Conservation (phyloP, 2,329 filamentous ascomycete genomes). For the Pyricularia sp. region DNA sequence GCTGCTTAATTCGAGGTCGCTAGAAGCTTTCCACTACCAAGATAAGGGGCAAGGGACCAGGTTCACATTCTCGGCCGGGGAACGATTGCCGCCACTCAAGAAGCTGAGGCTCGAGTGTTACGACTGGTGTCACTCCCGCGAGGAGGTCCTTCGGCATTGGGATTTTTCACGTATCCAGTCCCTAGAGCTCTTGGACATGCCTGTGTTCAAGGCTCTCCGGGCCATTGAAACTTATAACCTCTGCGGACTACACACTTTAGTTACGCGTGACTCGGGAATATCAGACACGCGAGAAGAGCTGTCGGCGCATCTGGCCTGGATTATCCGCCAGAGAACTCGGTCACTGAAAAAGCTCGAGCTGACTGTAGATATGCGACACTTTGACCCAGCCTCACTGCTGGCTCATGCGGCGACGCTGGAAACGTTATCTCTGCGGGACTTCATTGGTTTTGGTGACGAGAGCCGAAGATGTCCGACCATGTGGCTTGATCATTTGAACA, state of each 20-base stretch:
- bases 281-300: slow-evolving; percentile 27
- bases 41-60: slow-evolving; percentile 34
- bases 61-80: slow-evolving; percentile 28
- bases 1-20: slow-evolving; percentile 23
- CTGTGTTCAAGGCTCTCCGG: slow-evolving; percentile 31
- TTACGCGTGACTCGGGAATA: slow-evolving; percentile 34
- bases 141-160: slow-evolving; percentile 32
- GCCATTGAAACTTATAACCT: slow-evolving; percentile 30
- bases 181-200: slow-evolving; percentile 32
- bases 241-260: slow-evolving; percentile 24
- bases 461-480: slow-evolving; percentile 31
- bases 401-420: slow-evolving; percentile 27
- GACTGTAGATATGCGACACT: slow-evolving; percentile 29
- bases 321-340: slow-evolving; percentile 27
- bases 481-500: slow-evolving; percentile 19
- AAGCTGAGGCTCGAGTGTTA: slow-evolving; percentile 35
- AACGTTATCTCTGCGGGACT: slow-evolving; percentile 32
- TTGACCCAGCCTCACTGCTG: slow-evolving; percentile 29
- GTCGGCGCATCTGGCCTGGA: slow-evolving; percentile 25
- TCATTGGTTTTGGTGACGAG: slow-evolving; percentile 34
- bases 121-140: slow-evolving; percentile 34
- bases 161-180: slow-evolving; percentile 32
- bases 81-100: slow-evolving; percentile 32
- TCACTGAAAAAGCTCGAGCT: slow-evolving; percentile 28
- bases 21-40: slow-evolving; percentile 31